These are phyloP conservation scores for Coemansia sp. DNA, from an alignment of 192 early-diverging fungal genomes.

Conservation along the genomic window DNA sequence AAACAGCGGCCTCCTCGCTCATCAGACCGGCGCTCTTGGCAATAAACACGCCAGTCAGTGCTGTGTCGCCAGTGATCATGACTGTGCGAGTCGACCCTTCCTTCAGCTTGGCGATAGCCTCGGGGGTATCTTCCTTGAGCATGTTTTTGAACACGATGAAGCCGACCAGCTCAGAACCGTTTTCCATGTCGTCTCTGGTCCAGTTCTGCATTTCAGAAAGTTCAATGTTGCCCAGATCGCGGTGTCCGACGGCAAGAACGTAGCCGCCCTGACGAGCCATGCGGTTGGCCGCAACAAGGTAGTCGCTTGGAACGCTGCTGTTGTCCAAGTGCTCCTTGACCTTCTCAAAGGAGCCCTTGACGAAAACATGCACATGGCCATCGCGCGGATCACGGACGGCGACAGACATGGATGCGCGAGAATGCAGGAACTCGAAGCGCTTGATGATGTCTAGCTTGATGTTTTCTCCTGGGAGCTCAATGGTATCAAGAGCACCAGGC, in stretches of 20 bases:
- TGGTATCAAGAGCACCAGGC: slow-evolving; percentile 45
- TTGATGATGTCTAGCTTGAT: slow-evolving; percentile 52
- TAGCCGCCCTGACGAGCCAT: slow-evolving; percentile 72
- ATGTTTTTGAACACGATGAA: slow-evolving; percentile 76
- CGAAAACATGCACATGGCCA: slow-evolving; percentile 57
- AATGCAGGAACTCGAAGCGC: slow-evolving; percentile 70
- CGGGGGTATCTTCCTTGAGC: slow-evolving; percentile 67
- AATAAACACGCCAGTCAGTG: slow-evolving; percentile 71
- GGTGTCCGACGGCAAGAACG: slow-evolving; percentile 65
- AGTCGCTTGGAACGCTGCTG: slow-evolving; percentile 55
- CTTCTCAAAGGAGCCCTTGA: slow-evolving; percentile 71
- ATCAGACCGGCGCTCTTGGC: slow-evolving; percentile 58
- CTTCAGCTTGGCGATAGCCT: slow-evolving; percentile 66
- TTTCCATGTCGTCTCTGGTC: slow-evolving; percentile 60
- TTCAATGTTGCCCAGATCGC: slow-evolving; percentile 47
- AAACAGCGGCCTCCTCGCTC: slow-evolving; percentile 21
- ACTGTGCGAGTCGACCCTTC: slow-evolving; percentile 66
- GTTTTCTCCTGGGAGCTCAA: slow-evolving; percentile 25
- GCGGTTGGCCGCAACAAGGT: slow-evolving; percentile 49
- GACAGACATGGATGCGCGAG: slow-evolving; percentile 67
- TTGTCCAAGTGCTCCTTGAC: slow-evolving; percentile 56
- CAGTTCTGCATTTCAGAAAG: slow-evolving; percentile 37
- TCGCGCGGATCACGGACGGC: slow-evolving; percentile 54
- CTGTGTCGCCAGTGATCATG: slow-evolving; percentile 84
- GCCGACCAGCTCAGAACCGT: slow-evolving; percentile 54